These are phyloP conservation scores for Peziza echinospora DNA, from an alignment of 495 filamentous ascomycete genomes.

Conservation along the genomic window DNA sequence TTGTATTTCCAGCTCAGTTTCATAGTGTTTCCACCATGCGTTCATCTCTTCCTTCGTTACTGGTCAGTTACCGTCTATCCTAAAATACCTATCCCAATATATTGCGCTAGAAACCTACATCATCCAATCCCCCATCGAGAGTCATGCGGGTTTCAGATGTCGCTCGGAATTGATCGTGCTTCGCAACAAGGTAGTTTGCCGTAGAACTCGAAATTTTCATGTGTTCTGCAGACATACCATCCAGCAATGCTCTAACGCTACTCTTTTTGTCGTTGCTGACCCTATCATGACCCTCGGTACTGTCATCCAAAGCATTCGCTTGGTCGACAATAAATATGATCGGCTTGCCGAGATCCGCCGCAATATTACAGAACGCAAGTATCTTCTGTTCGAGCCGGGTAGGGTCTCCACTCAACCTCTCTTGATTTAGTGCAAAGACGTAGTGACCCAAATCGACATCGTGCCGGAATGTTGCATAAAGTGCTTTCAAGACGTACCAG, in stretches of 20 bases:
- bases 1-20: not conserved
- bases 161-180: not conserved
- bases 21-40: not conserved
- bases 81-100: not conserved
- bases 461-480: not conserved
- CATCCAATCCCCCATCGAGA: not conserved
- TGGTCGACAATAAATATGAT: not conserved
- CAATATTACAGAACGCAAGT: not conserved
- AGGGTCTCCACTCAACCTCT: not conserved
- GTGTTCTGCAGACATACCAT: not conserved
- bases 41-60: not conserved
- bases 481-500: not conserved
- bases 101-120: not conserved
- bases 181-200: not conserved
- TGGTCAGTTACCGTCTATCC: not conserved
- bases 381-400: not conserved
- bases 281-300: not conserved
- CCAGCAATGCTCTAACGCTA: not conserved
- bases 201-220: not conserved
- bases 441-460: not conserved
- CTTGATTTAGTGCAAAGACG: not conserved
- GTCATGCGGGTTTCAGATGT: not conserved
- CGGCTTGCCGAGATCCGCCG: not conserved
- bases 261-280: not conserved
- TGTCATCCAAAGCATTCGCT: not conserved